Percentiles rank a stretch among this genome's conserved stretches.
Conservation (phyloP, 352 stramenopile genomes). For the Phytophthora rubi region DNA sequence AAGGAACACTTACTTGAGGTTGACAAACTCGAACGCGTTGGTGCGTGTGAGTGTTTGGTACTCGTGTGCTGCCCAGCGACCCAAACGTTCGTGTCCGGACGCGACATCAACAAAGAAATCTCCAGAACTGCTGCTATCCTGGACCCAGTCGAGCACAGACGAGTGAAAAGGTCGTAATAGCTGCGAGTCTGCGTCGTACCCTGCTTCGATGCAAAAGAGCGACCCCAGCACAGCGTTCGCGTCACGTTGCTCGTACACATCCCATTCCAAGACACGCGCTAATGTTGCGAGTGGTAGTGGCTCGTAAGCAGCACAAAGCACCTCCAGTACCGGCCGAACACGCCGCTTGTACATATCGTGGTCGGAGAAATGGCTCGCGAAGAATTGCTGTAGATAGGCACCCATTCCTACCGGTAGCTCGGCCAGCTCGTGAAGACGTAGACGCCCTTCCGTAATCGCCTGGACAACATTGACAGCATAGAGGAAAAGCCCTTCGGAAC, state of each 20-base stretch:
- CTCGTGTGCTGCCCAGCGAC: slow-evolving; percentile 60
- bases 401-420: slow-evolving; percentile 68
- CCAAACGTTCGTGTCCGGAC: slow-evolving; percentile 67
- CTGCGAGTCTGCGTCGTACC: slow-evolving; percentile 27
- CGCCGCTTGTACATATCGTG: slow-evolving; percentile 53
- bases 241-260: slow-evolving; percentile 65
- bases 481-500: slow-evolving; percentile 71
- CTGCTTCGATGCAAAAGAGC: slow-evolving; percentile 62
- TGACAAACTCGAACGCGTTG: slow-evolving; percentile 67
- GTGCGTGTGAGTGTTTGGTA: slow-evolving; percentile 54
- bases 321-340: slow-evolving; percentile 72
- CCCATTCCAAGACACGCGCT: slow-evolving; percentile 59
- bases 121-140: slow-evolving; percentile 55
- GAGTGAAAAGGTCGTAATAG: slow-evolving; percentile 72
- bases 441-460: slow-evolving; percentile 55
- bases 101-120: slow-evolving; percentile 59
- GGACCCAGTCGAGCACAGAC: slow-evolving; percentile 76
- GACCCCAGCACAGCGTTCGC: slow-evolving; percentile 57
- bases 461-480: slow-evolving; percentile 84
- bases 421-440: slow-evolving; percentile 56
- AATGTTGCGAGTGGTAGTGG: slow-evolving; percentile 55
- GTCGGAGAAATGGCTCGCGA: slow-evolving; percentile 67
- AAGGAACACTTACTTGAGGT: slow-evolving; percentile 56
- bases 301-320: slow-evolving; percentile 73
- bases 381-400: slow-evolving; percentile 75